Base-by-base conservation (phyloP, 768 basidiomycete genomes). In the Podaxis mareebaensis region DNA sequence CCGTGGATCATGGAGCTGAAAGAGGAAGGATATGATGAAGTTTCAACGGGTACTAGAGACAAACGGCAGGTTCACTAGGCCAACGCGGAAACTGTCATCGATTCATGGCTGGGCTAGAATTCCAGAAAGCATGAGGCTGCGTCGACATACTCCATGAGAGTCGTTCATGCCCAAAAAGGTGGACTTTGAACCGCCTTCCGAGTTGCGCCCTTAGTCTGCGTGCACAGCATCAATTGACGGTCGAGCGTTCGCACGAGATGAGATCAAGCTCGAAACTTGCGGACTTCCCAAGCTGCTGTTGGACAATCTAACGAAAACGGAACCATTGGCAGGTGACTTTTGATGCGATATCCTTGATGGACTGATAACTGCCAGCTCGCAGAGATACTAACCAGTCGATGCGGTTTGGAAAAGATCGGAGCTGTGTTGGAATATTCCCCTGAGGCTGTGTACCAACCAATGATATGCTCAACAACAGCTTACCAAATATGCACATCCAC, bases 51-150 rank as follows among this genome's bases (percentile, higher is more conserved):
- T 51, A 24, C 24, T 33, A 62, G 20, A 46, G 22, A 39, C 44
- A 40, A 56, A 56, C 54, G 54, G 54, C 54, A 56, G 60, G 33
- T 44, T 61, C 51, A 46, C 61, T 61, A 55, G 61, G 53, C 53
- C 53, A 54, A 46, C 61, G 33, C 28, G 61, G 54, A 55, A 61
- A 61, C 39, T 61, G 61, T 55, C 54, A 62, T 55, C 30, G 61
- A 62, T 30, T 36, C 61, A 49, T 49, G 61, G 53, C 24, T 48
- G 44, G n/a, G 38, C n/a, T 49, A 33, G 61, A 63, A 56, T 63
- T 63, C 54, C 48, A 56, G 61, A 63, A 63, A 46, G 22, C 24
- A 40, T 51, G 61, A 57, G 61, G 61, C 61, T 57, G 61, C 44
- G 61, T 56, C 48, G 54, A 51, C 26, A 46, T 53, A 33, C 54